phyloP scores from a whole-genome alignment of 495 filamentous ascomycete genomes.

The Annulohypoxylon moriforme region DNA sequence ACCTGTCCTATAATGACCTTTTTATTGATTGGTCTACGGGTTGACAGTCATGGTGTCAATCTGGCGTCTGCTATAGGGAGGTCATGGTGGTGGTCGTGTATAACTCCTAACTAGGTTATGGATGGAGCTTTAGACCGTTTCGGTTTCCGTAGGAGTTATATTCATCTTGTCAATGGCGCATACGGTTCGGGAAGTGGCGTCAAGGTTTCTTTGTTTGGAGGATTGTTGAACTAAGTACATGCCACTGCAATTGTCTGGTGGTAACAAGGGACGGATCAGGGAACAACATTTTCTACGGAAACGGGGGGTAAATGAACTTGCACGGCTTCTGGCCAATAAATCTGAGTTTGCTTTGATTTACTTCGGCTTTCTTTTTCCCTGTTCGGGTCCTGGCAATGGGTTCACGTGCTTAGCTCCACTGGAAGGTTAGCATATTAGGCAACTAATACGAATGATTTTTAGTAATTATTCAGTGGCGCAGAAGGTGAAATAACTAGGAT shows the following conservation, averaged over 20 bases:
- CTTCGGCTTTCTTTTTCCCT: slow-evolving; percentile 16
- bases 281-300: slow-evolving; percentile 9
- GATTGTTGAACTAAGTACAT: slow-evolving; percentile 13
- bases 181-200: slow-evolving; percentile 28
- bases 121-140: background rate
- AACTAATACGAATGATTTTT: slow-evolving; percentile 1
- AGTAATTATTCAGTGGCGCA: background rate
- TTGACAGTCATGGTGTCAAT: background rate
- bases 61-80: background rate
- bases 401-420: background rate
- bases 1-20: slow-evolving; percentile 37
- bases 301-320: background rate
- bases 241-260: slow-evolving; percentile 27
- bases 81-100: background rate
- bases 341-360: slow-evolving; percentile 12
- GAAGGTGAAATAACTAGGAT: slow-evolving; percentile 6
- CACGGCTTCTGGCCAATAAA: background rate
- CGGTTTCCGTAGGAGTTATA: background rate
- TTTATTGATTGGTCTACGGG: background rate
- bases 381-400: background rate
- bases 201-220: slow-evolving; percentile 34
- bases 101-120: background rate
- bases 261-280: slow-evolving; percentile 4
- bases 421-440: background rate
- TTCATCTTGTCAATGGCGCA: slow-evolving; percentile 16